A percentile compares a stretch with the other conserved stretches of the same genome.
Conservation (phyloP, 1,284 basidiomycete species). For the Clitocybe nebularis region DNA sequence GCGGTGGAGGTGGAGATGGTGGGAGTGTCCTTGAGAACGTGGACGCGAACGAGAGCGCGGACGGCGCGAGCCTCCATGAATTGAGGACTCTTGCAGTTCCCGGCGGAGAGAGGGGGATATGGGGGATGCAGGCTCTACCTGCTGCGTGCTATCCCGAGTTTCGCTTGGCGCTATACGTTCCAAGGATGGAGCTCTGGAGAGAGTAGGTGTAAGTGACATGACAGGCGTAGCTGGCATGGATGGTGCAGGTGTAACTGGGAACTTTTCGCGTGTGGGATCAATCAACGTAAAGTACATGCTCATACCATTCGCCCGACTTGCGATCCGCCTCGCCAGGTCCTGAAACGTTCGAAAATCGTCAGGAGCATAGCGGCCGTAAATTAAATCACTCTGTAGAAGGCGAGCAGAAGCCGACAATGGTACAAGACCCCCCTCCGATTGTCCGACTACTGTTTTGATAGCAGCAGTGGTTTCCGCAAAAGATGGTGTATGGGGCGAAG, state of each 20-base stretch:
- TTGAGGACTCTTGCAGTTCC: background rate
- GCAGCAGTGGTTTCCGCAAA: conserved; percentile 35
- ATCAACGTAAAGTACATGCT: conserved; percentile 59
- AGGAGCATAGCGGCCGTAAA: conserved; percentile 62
- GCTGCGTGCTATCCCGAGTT: background rate
- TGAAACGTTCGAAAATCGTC: conserved; percentile 57
- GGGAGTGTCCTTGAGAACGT: conserved; percentile 9
- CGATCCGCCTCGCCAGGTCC: conserved; percentile 43
- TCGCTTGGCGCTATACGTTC: background rate
- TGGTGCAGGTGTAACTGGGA: conserved; percentile 48
- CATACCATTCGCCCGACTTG: conserved; percentile 63
- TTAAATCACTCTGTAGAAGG: conserved; percentile 60
- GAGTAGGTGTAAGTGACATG: conserved; percentile 19
- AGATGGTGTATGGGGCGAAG: conserved; percentile 39
- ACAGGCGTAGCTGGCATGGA: conserved; percentile 36
- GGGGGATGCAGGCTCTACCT: background rate
- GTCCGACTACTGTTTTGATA: conserved; percentile 35
- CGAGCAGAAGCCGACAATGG: conserved; percentile 51
- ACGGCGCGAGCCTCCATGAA: conserved; percentile 9
- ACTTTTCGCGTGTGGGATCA: conserved; percentile 55
- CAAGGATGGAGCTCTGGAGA: background rate
- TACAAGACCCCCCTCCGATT: conserved; percentile 53
- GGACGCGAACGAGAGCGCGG: conserved; percentile 1
- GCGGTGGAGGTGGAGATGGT: conserved; percentile 3
- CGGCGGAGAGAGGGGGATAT: background rate